Evolutionary conservation across 202 grass and related monocot species (phyloP).

Genomic region (Bolboschoenoplectus hybrid): DNA sequence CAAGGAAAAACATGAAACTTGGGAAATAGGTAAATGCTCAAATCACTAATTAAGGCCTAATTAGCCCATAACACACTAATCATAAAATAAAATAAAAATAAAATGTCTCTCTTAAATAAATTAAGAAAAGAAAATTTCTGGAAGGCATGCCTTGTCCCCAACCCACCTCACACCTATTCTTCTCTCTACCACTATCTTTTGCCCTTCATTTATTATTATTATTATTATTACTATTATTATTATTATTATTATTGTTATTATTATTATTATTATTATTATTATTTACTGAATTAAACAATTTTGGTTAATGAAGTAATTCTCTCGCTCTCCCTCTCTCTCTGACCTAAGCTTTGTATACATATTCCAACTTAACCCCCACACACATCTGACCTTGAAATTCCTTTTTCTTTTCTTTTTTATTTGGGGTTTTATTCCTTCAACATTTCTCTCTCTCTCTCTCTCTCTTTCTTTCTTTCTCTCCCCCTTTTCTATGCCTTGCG

Average conservation of each 20-base stretch:
- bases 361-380: conserved; percentile 51
- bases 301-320: conserved; percentile 49
- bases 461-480: background rate
- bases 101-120: conserved; percentile 11
- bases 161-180: conserved; percentile 43
- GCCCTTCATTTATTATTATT: conserved; percentile 7
- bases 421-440: conserved; percentile 36
- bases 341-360: conserved; percentile 46
- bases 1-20: background rate
- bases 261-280: conserved; percentile 40
- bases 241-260: conserved; percentile 43
- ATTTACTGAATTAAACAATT: conserved; percentile 41
- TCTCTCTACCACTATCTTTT: conserved; percentile 54
- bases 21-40: background rate
- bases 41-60: conserved; percentile 20
- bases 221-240: too few species aligned
- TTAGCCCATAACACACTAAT: conserved; percentile 24
- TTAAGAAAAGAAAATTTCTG: conserved; percentile 45
- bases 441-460: conserved; percentile 45
- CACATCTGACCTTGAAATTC: conserved; percentile 52
- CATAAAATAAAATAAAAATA: conserved; percentile 27
- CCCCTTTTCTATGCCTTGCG: conserved; percentile 60
- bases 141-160: conserved; percentile 32
- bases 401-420: conserved; percentile 20
- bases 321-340: conserved; percentile 23